A percentile compares a stretch with the other conserved stretches of the same genome.
phyloP scores from a whole-genome alignment of 2,329 filamentous ascomycete species.

The Thermomyces lanuginosus region DNA sequence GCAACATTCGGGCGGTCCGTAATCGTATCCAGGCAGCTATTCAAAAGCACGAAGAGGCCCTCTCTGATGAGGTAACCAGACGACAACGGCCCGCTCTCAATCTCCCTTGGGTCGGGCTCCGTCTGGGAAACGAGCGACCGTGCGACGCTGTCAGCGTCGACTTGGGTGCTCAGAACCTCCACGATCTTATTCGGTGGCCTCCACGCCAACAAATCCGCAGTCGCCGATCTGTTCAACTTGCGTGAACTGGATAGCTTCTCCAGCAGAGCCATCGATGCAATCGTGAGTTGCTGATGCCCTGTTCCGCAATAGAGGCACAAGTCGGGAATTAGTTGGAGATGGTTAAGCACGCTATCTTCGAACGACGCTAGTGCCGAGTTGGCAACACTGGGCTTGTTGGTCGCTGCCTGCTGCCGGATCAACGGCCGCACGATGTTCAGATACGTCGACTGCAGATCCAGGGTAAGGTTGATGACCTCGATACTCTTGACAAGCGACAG shows the following conservation, averaged over 20 bases:
- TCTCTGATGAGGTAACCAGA: slow-evolving; percentile 68
- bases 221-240: slow-evolving; percentile 58
- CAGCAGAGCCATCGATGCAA: slow-evolving; percentile 65
- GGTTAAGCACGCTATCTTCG: slow-evolving; percentile 75
- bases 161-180: slow-evolving; percentile 68
- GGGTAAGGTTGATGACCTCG: slow-evolving; percentile 63
- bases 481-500: slow-evolving; percentile 64
- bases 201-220: slow-evolving; percentile 43
- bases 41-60: slow-evolving; percentile 71
- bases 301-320: slow-evolving; percentile 76
- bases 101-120: slow-evolving; percentile 48
- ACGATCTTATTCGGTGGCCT: slow-evolving; percentile 67
- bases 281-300: slow-evolving; percentile 61
- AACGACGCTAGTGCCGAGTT: slow-evolving; percentile 72
- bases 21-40: slow-evolving; percentile 58
- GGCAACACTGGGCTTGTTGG: slow-evolving; percentile 46
- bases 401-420: slow-evolving; percentile 48
- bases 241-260: slow-evolving; percentile 74
- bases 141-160: slow-evolving; percentile 65
- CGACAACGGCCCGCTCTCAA: slow-evolving; percentile 52
- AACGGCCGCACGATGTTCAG: slow-evolving; percentile 71
- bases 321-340: slow-evolving; percentile 62
- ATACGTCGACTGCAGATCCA: slow-evolving; percentile 83
- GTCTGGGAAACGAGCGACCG: slow-evolving; percentile 56
- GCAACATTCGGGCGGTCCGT: slow-evolving; percentile 71